Evolutionary conservation across 2,329 filamentous ascomycete species (phyloP), one percentile per base, ranked within the genome.

Genomic region (Grosmannia huntii): DNA sequence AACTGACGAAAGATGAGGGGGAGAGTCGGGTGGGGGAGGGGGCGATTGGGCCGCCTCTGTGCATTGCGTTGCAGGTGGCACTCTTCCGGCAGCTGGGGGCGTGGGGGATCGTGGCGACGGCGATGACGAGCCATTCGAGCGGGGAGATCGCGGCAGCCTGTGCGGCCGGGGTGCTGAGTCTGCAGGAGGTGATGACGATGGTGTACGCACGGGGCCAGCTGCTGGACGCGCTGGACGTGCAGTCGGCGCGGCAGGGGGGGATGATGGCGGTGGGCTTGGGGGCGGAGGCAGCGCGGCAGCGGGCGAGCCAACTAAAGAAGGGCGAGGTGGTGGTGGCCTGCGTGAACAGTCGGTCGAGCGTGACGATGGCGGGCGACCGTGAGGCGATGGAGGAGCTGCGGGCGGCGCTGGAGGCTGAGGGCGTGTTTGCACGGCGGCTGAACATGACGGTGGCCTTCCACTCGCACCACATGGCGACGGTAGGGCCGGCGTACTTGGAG

Each of bases 71-170:
- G 1, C 78, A 81, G 63, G 65, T 81, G 3, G 73, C 71, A 1
- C 62, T 80, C 6, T 70, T 72, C 0, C 68, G 73, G 14, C 66
- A 80, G 2, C 65, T 81, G 1, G 49, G 58, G 0, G 59, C 63
- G 0, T 69, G 69, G 5, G 69, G 69, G 2, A 57, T 77, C 19
- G 46, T 55, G 0, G 68, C 73, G 5, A 38, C 59, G 1, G 69
- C 68, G 1, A 72, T 75, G 0, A 68, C 76, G 3, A 76, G 77
- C 1, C 77, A 79, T 61, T 78, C 75, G 0, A 75, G 73, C 0
- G 77, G 77, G 1, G 77, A 80, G 61, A 78, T 79, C 16, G 75
- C 66, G 0, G 76, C 76, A 0, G 77, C 74, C 0, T 81, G 77
- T 61, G 75, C 76, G 0, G 72, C 75, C 0, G 76, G 76, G 0